These are phyloP conservation scores for Talaromyces funiculosus DNA, from an alignment of 2,329 filamentous ascomycete species.

Conservation along the genomic window DNA sequence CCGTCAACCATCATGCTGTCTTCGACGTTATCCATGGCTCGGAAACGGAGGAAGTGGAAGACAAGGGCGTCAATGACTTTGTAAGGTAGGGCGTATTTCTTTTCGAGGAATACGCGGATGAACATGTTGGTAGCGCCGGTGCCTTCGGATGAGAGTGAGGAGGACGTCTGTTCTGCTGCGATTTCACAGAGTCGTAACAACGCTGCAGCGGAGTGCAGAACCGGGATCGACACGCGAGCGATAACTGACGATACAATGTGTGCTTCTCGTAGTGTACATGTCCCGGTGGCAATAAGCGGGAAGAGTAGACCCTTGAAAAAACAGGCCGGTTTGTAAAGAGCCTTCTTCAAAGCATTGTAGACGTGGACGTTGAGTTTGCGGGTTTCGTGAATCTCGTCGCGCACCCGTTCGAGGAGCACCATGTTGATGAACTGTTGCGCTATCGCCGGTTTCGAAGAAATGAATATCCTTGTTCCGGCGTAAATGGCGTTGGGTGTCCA, in stretches of 20 bases:
- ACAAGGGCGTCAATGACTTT: conserved; percentile 92
- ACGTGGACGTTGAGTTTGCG: conserved; percentile 95
- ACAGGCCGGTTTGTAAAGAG: conserved; percentile 84
- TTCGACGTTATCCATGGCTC: conserved; percentile 55
- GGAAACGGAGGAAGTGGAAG: conserved; percentile 92
- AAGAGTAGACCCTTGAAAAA: conserved; percentile 98
- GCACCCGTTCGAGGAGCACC: conserved; percentile 82
- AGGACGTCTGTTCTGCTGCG: conserved; percentile 77
- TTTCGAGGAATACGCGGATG: conserved; percentile 86
- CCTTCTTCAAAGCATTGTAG: conserved; percentile 89
- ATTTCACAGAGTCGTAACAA: conserved; percentile 91
- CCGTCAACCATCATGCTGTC: conserved; percentile 48
- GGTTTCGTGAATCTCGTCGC: conserved; percentile 86
- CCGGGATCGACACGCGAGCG: conserved; percentile 76
- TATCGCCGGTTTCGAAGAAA: conserved; percentile 71
- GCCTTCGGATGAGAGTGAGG: conserved; percentile 65
- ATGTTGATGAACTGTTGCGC: conserved; percentile 82
- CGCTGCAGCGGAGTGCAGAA: conserved; percentile 86
- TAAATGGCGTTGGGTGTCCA: conserved; percentile 79
- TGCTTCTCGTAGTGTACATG: conserved; percentile 88
- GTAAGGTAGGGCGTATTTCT: conserved; percentile 93
- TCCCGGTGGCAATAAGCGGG: conserved; percentile 74
- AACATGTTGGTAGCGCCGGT: conserved; percentile 93
- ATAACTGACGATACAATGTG: conserved; percentile 86
- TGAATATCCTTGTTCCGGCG: conserved; percentile 87